Evolutionary conservation across 2,329 filamentous ascomycete species (phyloP).

Genomic region (Paecilomyces sp.): DNA sequence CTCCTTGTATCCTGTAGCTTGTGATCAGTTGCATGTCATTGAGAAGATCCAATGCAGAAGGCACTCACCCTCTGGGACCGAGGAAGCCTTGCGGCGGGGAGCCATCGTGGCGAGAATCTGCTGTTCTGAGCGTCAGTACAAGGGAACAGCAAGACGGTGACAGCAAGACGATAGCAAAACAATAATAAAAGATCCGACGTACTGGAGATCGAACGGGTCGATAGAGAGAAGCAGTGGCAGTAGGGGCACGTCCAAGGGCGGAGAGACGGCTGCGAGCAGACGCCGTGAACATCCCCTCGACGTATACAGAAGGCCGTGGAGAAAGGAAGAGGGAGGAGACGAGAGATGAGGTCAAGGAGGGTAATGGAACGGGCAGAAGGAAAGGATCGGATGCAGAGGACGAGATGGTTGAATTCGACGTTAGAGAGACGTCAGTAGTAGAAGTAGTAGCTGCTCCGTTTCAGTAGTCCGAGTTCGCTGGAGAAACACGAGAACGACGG

Average conservation of each 20-base stretch:
- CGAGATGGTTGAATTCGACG: conserved; percentile 3
- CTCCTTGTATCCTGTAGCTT: conserved; percentile 53
- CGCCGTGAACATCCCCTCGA: conserved; percentile 37
- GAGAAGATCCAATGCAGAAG: too few relatives aligned
- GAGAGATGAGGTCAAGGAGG: neutral
- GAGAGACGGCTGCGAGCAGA: conserved; percentile 36
- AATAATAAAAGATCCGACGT: conserved; percentile 7
- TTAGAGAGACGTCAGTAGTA: conserved; percentile 8
- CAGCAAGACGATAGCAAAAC: too few relatives aligned
- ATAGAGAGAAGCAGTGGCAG: conserved; percentile 24
- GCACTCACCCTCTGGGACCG: conserved; percentile 38
- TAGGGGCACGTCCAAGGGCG: conserved; percentile 31
- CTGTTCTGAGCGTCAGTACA: too few relatives aligned
- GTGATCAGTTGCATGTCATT: neutral
- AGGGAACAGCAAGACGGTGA: too few relatives aligned
- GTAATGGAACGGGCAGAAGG: neutral
- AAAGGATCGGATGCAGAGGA: conserved; percentile 4
- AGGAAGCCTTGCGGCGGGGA: conserved; percentile 36
- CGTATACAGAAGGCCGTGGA: conserved; percentile 4
- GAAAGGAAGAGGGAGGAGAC: neutral
- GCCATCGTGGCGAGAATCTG: conserved; percentile 33
- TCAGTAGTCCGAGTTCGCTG: neutral
- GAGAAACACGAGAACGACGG: neutral
- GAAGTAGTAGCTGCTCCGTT: neutral
- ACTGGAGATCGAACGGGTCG: conserved; percentile 25